Base-by-base conservation (phyloP, 2,329 filamentous ascomycete genomes). In the Beauveria australis region DNA sequence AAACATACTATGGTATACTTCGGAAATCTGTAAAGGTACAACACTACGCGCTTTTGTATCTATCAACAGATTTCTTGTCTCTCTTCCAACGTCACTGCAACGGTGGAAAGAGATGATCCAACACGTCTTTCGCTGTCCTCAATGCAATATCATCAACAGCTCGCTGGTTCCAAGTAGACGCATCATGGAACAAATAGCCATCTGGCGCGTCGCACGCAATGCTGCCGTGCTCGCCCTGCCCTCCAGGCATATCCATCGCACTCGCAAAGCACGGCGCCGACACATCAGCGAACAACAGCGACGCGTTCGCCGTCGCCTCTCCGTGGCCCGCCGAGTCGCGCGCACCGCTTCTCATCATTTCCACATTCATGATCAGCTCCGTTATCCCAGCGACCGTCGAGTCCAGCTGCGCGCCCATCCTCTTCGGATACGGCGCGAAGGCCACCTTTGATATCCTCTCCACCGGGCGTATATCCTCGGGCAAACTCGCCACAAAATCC, bases 161-260 rank as follows among this genome's bases (percentile, higher is more conserved):
- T n/a, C 70, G 67, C 60, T 73, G 69, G 40, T 66, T 67, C 6
- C 84, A 69, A 0, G 74, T 79, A 47, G 82, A 82, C 0, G 74
- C 72, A 53, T 81, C 79, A 68, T 77, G 79, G 67, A 83, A 85
- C 2, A 85, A 70, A 62, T 81, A 78, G 14, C 78, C 72, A 16
- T 78, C 70, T 1, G 78, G 78, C 3, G 69, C 66, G 2, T 74
- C 68, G 65, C 82, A 84, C 28, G 73, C 60, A 2, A 43, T 12
- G 10, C 48, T 47, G 19, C 61, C 59, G 16, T 63, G 44, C 53
- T 60, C 56, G 26, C 67, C 61, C 8, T 66, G 53, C 24, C 61
- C 57, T 8, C 63, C 66, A 14, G 41, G 53, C 6, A 62, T 56
- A 1, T 41, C 61, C 59, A 5, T 67, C 64, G 44, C 66, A 14